Conservation (phyloP, 805 yeast genomes). For the Candida mattraensis region DNA sequence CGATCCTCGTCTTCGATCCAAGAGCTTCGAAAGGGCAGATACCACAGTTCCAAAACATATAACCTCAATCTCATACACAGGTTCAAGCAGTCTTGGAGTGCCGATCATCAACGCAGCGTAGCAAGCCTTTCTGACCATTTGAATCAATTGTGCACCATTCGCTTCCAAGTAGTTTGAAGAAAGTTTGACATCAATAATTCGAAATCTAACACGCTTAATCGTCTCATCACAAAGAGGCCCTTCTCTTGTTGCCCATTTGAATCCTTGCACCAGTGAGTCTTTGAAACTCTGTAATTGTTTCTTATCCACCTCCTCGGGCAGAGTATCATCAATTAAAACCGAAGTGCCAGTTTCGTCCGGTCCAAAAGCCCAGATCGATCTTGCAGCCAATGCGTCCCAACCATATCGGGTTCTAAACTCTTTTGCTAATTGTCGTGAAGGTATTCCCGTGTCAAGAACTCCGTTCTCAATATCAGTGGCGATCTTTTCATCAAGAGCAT, state of each 20-base stretch:
- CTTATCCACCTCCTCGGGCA: constrained; percentile 69
- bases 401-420: constrained; percentile 54
- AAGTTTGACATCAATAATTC: constrained; percentile 59
- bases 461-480: constrained; percentile 56
- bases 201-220: constrained; percentile 66
- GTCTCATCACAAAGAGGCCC: constrained; percentile 95
- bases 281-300: constrained; percentile 43
- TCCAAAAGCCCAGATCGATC: constrained; percentile 80
- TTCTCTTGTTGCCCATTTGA: constrained; percentile 76
- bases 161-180: constrained; percentile 49
- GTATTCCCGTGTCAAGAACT: constrained; percentile 30
- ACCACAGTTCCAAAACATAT: constrained; percentile 47
- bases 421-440: constrained; percentile 49
- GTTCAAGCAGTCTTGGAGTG: constrained; percentile 78
- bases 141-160: constrained; percentile 71
- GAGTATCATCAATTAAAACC: constrained; percentile 63
- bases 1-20: constrained; percentile 72
- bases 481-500: constrained; percentile 63
- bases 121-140: constrained; percentile 82
- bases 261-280: constrained; percentile 69
- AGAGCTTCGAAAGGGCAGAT: constrained; percentile 30
- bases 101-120: constrained; percentile 79
- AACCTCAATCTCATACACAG: constrained; percentile 62
- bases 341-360: constrained; percentile 58
- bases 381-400: constrained; percentile 84